Evolutionary conservation across 1,284 basidiomycete species (phyloP), one percentile per base, ranked within the genome.

Genomic region (Malassezia pachydermatis): DNA sequence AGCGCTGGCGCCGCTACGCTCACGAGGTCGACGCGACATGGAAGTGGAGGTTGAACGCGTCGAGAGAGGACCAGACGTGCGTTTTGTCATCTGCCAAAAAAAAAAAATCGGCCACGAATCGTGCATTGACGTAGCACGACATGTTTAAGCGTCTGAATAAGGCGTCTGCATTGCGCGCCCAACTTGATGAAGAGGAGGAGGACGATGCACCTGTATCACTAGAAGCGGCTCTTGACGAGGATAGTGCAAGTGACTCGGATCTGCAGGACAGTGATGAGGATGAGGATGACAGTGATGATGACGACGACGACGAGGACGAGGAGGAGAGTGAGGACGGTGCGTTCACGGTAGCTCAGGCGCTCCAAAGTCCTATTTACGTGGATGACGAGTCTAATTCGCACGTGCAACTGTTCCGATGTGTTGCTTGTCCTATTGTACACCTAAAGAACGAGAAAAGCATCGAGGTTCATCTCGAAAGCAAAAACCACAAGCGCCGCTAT

Each of bases 61-160:
- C n/a, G n/a, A n/a, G n/a, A n/a, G n/a, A n/a, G n/a, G n/a, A n/a
- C n/a, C n/a, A n/a, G n/a, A n/a, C n/a, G n/a, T n/a, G n/a, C n/a
- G n/a, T n/a, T n/a, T n/a, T n/a, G n/a, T n/a, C n/a, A n/a, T n/a
- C n/a, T n/a, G n/a, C n/a, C n/a, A n/a, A n/a, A n/a, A n/a, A n/a
- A n/a, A n/a, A n/a, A n/a, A n/a, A n/a, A n/a, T n/a, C n/a, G n/a
- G n/a, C n/a, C n/a, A n/a, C n/a, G n/a, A n/a, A n/a, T n/a, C n/a
- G n/a, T n/a, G n/a, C n/a, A n/a, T n/a, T n/a, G n/a, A n/a, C n/a
- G n/a, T n/a, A n/a, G n/a, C n/a, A n/a, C n/a, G 29, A 42, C 30
- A 42, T 51, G 54, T 47, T 55, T 32, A 41, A 54, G 29, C 41
- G 45, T 13, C 30, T 48, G 28, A 47, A 28, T 33, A 46, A 41